Evolutionary conservation across 129 eudicot genomes (phyloP), one percentile per base, ranked within the genome.

Genomic region (Centella asiatica): DNA sequence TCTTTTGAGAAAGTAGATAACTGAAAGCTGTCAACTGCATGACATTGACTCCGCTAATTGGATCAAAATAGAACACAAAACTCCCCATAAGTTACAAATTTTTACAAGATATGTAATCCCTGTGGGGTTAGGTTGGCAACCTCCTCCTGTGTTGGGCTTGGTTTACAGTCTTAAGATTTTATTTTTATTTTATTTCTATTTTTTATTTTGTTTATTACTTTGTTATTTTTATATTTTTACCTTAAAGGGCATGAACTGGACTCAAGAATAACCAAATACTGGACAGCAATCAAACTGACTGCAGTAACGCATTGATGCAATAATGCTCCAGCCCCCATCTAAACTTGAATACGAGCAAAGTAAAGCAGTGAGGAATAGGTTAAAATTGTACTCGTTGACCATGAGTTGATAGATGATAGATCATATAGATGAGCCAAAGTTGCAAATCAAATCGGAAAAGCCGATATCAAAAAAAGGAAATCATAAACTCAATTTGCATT

Each of bases 1-100:
- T 33, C 45, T 51, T 74, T 27, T 29, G 45, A 60, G 40, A 42
- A 55, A 39, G 29, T 17, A 47, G 15, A 32, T 34, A 60, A 20
- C 28, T 25, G 61, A 68, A 29, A 49, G 37, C 14, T 2, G 9
- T 20, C 33, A 24, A 67, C 51, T 20, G 22, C 51, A 37, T 45
- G 56, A 37, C 22, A 57, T 28, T 28, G 5, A 34, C 19, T 57
- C 27, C 26, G n/a, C 19, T 36, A 32, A n/a, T 36, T 36, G 42
- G 14, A 42, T 6, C 19, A 0, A 11, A 11, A 12, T 4, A n/a
- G 18, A 42, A 5, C 15, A 11, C 15, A 68, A n/a, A n/a, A n/a
- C n/a, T 74, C 69, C 14, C 61, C 1, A 46, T 52, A 14, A 11
- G 34, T 23, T 17, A 34, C 49, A 8, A 33, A 24, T 18, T 44